Conservation (phyloP, 768 basidiomycete species). For the Boletus subparvulus region DNA sequence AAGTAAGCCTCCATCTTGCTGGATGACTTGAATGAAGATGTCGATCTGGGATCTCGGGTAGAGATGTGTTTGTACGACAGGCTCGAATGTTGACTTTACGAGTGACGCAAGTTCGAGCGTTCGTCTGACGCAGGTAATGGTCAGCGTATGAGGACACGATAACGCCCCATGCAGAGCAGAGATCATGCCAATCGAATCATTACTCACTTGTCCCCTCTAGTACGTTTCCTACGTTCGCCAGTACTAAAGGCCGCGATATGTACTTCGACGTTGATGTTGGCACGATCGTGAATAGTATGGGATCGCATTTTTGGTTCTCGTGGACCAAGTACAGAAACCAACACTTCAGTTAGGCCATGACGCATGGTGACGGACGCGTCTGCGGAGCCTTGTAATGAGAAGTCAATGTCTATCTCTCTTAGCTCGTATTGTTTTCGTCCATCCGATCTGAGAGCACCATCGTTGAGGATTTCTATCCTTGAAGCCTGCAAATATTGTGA, state of each 20-base stretch:
- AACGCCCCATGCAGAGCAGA: not conserved
- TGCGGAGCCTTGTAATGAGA: slow-evolving; percentile 70
- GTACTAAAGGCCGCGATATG: slow-evolving; percentile 85
- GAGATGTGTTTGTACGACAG: slow-evolving; percentile 84
- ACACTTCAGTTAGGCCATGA: slow-evolving; percentile 89
- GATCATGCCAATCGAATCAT: not conserved
- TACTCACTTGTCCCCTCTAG: slow-evolving; percentile 84
- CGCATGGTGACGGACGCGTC: slow-evolving; percentile 84
- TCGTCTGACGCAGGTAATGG: slow-evolving; percentile 51
- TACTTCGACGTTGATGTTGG: slow-evolving; percentile 87
- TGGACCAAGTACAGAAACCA: slow-evolving; percentile 89
- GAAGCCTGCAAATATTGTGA: slow-evolving; percentile 37
- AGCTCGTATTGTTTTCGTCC: slow-evolving; percentile 91
- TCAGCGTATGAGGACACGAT: not conserved
- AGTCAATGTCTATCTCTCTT: slow-evolving; percentile 75
- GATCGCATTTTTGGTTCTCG: slow-evolving; percentile 82
- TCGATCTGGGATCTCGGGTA: slow-evolving; percentile 96
- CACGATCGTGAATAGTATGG: slow-evolving; percentile 82
- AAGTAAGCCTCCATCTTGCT: slow-evolving; percentile 91
- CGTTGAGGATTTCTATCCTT: slow-evolving; percentile 74
- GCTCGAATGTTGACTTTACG: slow-evolving; percentile 94
- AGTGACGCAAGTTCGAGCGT: slow-evolving; percentile 82
- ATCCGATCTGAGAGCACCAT: slow-evolving; percentile 87
- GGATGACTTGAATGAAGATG: slow-evolving; percentile 88
- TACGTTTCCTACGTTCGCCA: slow-evolving; percentile 72